Evolutionary conservation across 805 yeast species (phyloP).

Genomic region (Jamesozyma rosinii): DNA sequence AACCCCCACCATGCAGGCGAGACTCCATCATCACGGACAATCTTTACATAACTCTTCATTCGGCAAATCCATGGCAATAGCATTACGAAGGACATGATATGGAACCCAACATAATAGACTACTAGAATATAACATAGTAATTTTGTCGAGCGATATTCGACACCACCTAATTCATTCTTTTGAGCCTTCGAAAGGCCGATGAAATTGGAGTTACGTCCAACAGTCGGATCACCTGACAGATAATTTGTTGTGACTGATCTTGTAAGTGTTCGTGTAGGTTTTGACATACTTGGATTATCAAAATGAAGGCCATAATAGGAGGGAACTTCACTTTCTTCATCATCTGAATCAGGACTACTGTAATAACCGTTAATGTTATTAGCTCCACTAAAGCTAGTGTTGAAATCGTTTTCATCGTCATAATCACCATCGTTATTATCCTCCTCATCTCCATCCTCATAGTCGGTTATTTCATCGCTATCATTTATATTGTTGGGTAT

Average conservation of each 20-base stretch:
- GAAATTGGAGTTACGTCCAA: slow-evolving; percentile 90
- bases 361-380: neutral
- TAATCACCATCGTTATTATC: slow-evolving; percentile 7
- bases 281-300: slow-evolving; percentile 13
- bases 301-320: slow-evolving; percentile 24
- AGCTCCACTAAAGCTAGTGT: neutral
- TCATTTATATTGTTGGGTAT: neutral
- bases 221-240: slow-evolving; percentile 81
- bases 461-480: neutral
- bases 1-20: slow-evolving; percentile 90
- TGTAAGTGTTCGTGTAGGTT: slow-evolving; percentile 10
- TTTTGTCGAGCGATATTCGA: slow-evolving; percentile 85
- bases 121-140: slow-evolving; percentile 57
- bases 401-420: slow-evolving; percentile 6
- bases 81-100: slow-evolving; percentile 43
- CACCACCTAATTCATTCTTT: slow-evolving; percentile 93
- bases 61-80: slow-evolving; percentile 54
- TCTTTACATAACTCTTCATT: slow-evolving; percentile 34
- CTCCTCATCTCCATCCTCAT: slow-evolving; percentile 8
- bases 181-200: slow-evolving; percentile 72
- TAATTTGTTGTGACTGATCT: slow-evolving; percentile 50
- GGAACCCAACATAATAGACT: slow-evolving; percentile 68
- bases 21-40: slow-evolving; percentile 48
- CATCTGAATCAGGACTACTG: neutral
- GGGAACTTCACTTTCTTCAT: slow-evolving; percentile 4